These are phyloP conservation scores for Margaritispora aquatica DNA, from an alignment of 495 filamentous ascomycete genomes.

Conservation along the genomic window DNA sequence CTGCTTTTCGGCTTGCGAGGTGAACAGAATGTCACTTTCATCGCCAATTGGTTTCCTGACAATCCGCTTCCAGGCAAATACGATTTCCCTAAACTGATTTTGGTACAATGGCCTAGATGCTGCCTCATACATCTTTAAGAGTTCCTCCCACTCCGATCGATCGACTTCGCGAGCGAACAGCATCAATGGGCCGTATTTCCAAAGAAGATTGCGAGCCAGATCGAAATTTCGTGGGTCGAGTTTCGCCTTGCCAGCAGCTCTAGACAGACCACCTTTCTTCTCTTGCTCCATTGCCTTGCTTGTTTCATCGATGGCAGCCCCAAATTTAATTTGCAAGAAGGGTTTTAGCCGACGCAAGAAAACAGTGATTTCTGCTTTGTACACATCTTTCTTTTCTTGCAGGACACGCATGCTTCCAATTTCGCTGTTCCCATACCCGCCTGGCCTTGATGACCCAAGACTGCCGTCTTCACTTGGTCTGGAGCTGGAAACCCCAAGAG, in stretches of 20 bases:
- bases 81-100: conserved; percentile 73
- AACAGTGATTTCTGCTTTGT: conserved; percentile 58
- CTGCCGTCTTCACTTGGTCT: conserved; percentile 30
- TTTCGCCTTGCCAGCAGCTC: conserved; percentile 42
- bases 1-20: conserved; percentile 77
- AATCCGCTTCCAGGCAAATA: conserved; percentile 74
- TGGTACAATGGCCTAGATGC: conserved; percentile 71
- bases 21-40: conserved; percentile 85
- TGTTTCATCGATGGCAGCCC: conserved; percentile 62
- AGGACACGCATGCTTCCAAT: conserved; percentile 89
- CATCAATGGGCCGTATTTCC: conserved; percentile 78
- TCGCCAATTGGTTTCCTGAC: conserved; percentile 74
- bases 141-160: conserved; percentile 66
- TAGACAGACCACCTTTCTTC: conserved; percentile 21
- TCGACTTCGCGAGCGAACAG: conserved; percentile 84
- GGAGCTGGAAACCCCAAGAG: conserved; percentile 26
- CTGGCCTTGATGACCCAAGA: conserved; percentile 37
- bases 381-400: conserved; percentile 86
- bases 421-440: conserved; percentile 65
- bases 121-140: conserved; percentile 74
- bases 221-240: conserved; percentile 48
- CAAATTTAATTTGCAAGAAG: conserved; percentile 76
- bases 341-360: conserved; percentile 75
- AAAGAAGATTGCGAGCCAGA: conserved; percentile 51
- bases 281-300: conserved; percentile 45